Evolutionary conservation across 2,329 filamentous ascomycete species (phyloP).

Genomic region (Pseudogymnoascus sp.): DNA sequence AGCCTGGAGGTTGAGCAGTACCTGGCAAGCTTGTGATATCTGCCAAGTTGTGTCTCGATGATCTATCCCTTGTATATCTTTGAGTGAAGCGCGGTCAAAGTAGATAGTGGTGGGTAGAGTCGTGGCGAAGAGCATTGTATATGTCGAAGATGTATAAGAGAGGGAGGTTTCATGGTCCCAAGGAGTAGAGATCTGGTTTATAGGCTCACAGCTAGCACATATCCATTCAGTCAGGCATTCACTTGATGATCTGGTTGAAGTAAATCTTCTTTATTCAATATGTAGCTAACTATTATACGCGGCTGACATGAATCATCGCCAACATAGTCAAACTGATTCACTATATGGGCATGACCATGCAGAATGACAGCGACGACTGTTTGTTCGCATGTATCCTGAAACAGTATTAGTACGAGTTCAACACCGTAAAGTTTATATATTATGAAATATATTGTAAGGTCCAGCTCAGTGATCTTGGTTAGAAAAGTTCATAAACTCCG

Average conservation of each 20-base stretch:
- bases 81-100: not conserved
- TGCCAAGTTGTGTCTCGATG: not conserved
- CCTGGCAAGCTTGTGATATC: not conserved
- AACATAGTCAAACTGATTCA: not conserved
- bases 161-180: not conserved
- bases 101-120: not conserved
- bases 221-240: not conserved
- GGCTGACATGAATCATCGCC: not conserved
- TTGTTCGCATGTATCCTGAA: not conserved
- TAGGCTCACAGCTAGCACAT: not conserved
- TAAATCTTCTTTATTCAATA: slow-evolving; percentile 8
- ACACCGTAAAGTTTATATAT: slow-evolving; percentile 9
- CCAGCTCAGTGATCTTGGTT: slow-evolving; percentile 33
- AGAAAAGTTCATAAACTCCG: slow-evolving; percentile 27
- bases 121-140: not conserved
- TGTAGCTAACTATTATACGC: not conserved
- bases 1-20: not conserved
- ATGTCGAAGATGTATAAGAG: not conserved
- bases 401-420: slow-evolving; percentile 2
- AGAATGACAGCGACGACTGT: not conserved
- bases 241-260: not conserved
- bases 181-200: not conserved
- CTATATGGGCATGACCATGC: not conserved
- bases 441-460: slow-evolving; percentile 11
- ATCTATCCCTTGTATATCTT: not conserved